Evolutionary conservation across 1,284 basidiomycete species (phyloP).

Genomic region (Meripilus lineatus): DNA sequence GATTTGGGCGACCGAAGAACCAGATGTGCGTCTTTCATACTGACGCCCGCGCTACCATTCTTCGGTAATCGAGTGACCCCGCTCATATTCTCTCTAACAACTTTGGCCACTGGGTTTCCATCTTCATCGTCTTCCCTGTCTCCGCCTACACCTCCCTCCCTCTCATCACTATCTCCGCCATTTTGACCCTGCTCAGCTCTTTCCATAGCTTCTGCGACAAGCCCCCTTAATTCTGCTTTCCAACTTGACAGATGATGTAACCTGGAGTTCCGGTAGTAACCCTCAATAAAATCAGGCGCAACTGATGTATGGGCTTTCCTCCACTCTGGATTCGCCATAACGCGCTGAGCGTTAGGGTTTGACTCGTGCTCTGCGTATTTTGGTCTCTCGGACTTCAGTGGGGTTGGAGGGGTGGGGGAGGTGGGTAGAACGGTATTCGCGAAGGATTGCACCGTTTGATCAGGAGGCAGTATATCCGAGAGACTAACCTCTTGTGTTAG

Average conservation of each 20-base stretch:
- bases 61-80: too few relatives aligned
- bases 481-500: too few relatives aligned
- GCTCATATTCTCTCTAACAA: conserved; percentile 23
- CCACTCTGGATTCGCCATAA: conserved; percentile 82
- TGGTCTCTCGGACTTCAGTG: too few relatives aligned
- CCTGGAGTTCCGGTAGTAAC: conserved; percentile 88
- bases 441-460: too few relatives aligned
- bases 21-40: conserved; percentile 57
- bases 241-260: conserved; percentile 90
- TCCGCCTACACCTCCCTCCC: conserved; percentile 13
- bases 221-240: conserved; percentile 84
- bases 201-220: conserved; percentile 79
- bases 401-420: too few relatives aligned
- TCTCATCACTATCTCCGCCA: conserved; percentile 14
- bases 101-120: conserved; percentile 17
- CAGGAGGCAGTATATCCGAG: conserved; percentile 38
- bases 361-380: conserved; percentile 60
- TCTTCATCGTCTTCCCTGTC: conserved; percentile 23
- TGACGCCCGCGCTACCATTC: conserved; percentile 28
- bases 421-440: conserved; percentile 37
- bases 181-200: conserved; percentile 46
- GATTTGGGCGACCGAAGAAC: conserved; percentile 41
- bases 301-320: conserved; percentile 83
- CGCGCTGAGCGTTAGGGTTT: conserved; percentile 68
- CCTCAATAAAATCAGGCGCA: conserved; percentile 82